A percentile compares a stretch with the other conserved stretches of the same genome.
Conservation (phyloP, 2,329 filamentous ascomycete genomes). For the Cercospora citrullina region DNA sequence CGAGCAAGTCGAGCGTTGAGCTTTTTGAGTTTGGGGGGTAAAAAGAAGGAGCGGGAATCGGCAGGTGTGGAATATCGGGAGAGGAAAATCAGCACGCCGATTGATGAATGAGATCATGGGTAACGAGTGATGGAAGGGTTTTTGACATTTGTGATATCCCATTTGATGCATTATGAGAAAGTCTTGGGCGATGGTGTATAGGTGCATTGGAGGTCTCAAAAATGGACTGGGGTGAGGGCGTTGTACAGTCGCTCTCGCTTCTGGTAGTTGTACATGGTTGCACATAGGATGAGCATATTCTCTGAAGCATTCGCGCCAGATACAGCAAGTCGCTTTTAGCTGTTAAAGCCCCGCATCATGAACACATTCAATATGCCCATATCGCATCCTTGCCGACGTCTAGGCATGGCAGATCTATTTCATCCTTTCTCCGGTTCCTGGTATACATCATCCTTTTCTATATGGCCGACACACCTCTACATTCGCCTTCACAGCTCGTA, state of each 20-base stretch:
- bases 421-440: no score
- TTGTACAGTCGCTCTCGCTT: conserved; percentile 4
- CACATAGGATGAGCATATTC: neutral
- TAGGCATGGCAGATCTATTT: no score
- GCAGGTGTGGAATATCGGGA: conserved; percentile 31
- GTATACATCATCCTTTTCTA: no score
- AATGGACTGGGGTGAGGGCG: neutral
- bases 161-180: neutral
- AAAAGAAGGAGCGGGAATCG: conserved; percentile 24
- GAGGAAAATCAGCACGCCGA: conserved; percentile 20
- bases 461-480: no score
- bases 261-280: conserved; percentile 7
- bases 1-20: conserved; percentile 36
- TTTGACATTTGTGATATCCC: conserved; percentile 3
- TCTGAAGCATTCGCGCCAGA: neutral
- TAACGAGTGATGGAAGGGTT: neutral
- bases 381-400: no score
- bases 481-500: no score
- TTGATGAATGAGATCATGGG: conserved; percentile 1
- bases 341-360: neutral
- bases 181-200: neutral
- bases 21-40: conserved; percentile 35
- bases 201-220: neutral
- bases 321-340: no score
- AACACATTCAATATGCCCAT: neutral